Percentiles rank a stretch among this genome's conserved stretches.
Conservation (phyloP, 495 filamentous ascomycete species). For the Neurospora sp. region DNA sequence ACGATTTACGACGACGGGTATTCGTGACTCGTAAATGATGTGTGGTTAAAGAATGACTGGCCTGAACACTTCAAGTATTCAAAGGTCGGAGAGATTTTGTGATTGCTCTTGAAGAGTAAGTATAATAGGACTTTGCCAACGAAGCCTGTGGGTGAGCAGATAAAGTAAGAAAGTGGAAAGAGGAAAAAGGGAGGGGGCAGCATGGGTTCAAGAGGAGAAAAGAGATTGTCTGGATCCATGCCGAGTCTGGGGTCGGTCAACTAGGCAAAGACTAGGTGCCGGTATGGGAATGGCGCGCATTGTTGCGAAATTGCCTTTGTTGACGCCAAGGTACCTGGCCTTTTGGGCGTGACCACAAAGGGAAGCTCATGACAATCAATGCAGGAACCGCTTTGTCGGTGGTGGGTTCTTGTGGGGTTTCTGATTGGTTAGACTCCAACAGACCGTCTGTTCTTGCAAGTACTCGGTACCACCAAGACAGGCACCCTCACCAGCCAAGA, state of each 20-base stretch:
- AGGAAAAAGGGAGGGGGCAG: not conserved
- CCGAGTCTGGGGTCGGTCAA: not conserved
- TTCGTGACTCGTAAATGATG: not conserved
- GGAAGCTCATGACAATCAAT: not conserved
- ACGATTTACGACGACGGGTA: not conserved
- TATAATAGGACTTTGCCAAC: constrained; percentile 43
- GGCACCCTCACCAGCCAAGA: not conserved
- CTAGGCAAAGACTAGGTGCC: not conserved
- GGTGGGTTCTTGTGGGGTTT: not conserved
- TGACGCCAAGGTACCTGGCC: not conserved
- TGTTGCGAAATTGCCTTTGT: not conserved
- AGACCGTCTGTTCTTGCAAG: not conserved
- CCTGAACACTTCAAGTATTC: constrained; percentile 36
- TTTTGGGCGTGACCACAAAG: not conserved
- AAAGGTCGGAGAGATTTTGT: constrained; percentile 5
- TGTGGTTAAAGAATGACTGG: constrained; percentile 21
- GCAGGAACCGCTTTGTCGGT: not conserved
- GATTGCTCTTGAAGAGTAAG: constrained; percentile 22
- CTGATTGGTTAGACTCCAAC: not conserved
- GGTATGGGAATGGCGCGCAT: not conserved
- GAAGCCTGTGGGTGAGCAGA: constrained; percentile 34
- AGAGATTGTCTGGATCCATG: not conserved
- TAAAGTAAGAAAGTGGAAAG: constrained; percentile 5
- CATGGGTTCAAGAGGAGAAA: constrained; percentile 1
- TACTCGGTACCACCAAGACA: not conserved